A percentile compares a stretch with the other conserved stretches of the same genome.
Evolutionary conservation across 1,284 basidiomycete species (phyloP).

Genomic region (Erythrobasidium hasegawianum): DNA sequence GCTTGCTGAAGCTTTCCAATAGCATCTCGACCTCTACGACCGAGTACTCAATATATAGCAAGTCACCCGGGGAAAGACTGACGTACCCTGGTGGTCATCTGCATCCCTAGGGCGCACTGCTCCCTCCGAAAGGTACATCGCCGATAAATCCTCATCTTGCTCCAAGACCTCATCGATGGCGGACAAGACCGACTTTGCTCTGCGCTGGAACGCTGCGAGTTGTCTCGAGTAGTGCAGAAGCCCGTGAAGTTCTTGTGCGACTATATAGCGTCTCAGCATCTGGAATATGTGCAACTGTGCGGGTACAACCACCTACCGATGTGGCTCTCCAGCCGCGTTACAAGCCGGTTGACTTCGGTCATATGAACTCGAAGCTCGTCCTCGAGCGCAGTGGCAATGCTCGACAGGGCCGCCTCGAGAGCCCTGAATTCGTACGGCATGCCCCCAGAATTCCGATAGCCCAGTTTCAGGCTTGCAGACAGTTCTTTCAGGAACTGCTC

Average conservation of each 20-base stretch:
- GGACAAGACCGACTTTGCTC: constrained; percentile 81
- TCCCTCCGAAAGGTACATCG: constrained; percentile 69
- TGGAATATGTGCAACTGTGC: too few relatives aligned
- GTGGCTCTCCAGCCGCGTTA: constrained; percentile 87
- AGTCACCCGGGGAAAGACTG: neutral
- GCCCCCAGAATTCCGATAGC: constrained; percentile 48
- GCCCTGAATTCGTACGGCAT: constrained; percentile 89
- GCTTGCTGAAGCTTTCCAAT: constrained; percentile 89
- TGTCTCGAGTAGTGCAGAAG: constrained; percentile 83
- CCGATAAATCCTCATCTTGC: constrained; percentile 90
- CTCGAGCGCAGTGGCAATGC: constrained; percentile 81
- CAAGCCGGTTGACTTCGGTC: constrained; percentile 75
- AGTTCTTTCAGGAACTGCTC: constrained; percentile 83
- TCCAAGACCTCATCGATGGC: constrained; percentile 83
- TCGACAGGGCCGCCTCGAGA: constrained; percentile 81
- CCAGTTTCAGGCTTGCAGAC: constrained; percentile 55
- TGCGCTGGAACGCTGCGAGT: constrained; percentile 78
- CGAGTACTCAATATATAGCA: neutral
- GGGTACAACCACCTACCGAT: constrained; percentile 59
- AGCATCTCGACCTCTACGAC: constrained; percentile 87
- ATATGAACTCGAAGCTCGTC: constrained; percentile 88
- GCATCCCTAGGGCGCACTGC: constrained; percentile 32
- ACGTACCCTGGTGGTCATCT: constrained; percentile 39
- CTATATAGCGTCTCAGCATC: too few relatives aligned
- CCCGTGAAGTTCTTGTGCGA: constrained; percentile 66